Percentiles rank a stretch among this genome's conserved stretches.
Evolutionary conservation across 495 filamentous ascomycete genomes (phyloP).

Genomic region (Gamarada debralockiae): DNA sequence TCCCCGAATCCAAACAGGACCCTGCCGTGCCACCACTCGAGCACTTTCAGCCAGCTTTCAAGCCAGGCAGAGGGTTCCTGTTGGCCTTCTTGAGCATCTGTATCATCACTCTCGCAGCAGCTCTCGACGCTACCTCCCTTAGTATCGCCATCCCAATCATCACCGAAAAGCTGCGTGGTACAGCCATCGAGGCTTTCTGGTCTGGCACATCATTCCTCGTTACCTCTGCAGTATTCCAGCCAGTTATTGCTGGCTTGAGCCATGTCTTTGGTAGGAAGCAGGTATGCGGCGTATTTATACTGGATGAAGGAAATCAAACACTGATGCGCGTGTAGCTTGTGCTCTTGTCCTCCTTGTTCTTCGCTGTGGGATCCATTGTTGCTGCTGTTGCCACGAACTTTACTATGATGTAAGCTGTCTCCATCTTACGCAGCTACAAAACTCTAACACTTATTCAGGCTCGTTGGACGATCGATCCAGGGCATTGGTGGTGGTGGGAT

Average conservation of each 20-base stretch:
- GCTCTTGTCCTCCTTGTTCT: conserved; percentile 45
- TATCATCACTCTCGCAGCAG: conserved; percentile 61
- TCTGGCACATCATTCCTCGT: conserved; percentile 52
- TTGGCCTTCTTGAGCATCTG: conserved; percentile 54
- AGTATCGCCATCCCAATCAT: conserved; percentile 67
- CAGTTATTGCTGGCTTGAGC: conserved; percentile 44
- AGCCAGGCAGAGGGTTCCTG: conserved; percentile 20
- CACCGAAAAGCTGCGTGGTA: conserved; percentile 42
- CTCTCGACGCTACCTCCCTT: conserved; percentile 71
- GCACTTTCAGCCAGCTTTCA: conserved; percentile 10
- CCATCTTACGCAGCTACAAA: not conserved
- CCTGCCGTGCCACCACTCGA: conserved; percentile 2
- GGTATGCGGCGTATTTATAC: conserved; percentile 3
- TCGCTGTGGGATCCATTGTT: conserved; percentile 56
- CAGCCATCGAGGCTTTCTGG: conserved; percentile 59
- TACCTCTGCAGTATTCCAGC: conserved; percentile 47
- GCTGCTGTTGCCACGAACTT: conserved; percentile 57
- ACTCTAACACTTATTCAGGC: conserved; percentile 4
- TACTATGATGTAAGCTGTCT: conserved; percentile 35
- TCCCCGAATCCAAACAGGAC: not conserved
- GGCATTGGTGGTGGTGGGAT: conserved; percentile 72
- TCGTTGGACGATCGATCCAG: conserved; percentile 63
- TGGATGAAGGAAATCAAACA: not conserved
- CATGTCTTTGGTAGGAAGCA: conserved; percentile 48
- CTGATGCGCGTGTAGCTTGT: conserved; percentile 26